Evolutionary conservation across 495 filamentous ascomycete species (phyloP), one percentile per base, ranked within the genome.

Genomic region (Aspergillus hancockii): DNA sequence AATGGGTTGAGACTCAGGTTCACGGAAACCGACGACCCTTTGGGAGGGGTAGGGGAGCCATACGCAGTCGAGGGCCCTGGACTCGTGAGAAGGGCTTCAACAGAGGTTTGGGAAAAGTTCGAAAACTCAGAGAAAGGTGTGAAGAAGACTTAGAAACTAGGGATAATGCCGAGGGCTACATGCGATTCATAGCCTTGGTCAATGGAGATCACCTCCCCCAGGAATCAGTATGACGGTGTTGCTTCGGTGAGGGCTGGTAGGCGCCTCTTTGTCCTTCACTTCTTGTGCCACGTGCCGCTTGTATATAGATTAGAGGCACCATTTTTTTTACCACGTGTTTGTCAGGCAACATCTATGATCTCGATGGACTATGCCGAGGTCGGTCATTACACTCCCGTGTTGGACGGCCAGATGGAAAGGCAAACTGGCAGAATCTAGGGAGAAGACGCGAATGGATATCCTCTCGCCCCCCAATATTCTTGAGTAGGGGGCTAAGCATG

Each of bases 51-150:
- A 63, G 77, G 64, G 54, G 75, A 73, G 56, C 69, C 68, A 57
- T 71, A 75, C 58, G 65, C 18, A 74, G 68, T 52, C 70, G 73
- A 49, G 76, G 74, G 16, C 64, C 67, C 13, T 80, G 76, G 76
- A 79, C 73, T 1, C 55, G 73, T 10, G 77, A 79, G 61, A 80
- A 80, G 61, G 77, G 77, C 7, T 77, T 79, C 59, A 77, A 76
- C 30, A 68, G 74, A 21, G 77, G 73, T 8, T 47, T 79, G 16
- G 76, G 71, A 43, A 77, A 68, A 57, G 71, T 79, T 19, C 65
- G 73, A 38, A 75, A 76, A 49, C 59, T 70, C 19, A 67, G 77
- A 54, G 73, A 75, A 49, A 57, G 66, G 51, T 78, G 73, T 49
- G 75, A 77, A 36, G 75, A 69, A 28, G 77, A 73, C 4, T 45